phyloP scores from a whole-genome alignment of 768 basidiomycete species.

The Tulasnella sp. region DNA sequence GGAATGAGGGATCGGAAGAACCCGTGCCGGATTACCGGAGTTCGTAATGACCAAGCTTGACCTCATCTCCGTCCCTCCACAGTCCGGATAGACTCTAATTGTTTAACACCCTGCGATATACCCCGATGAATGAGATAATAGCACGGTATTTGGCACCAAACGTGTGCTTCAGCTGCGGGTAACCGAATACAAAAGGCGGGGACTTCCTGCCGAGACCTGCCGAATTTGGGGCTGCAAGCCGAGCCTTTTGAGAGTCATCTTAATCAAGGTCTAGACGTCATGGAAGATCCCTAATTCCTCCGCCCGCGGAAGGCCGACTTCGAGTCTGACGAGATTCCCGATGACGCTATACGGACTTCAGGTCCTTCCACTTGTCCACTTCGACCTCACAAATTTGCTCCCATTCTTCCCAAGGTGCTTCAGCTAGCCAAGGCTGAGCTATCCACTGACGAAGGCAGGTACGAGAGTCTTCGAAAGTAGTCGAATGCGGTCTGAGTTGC shows the following conservation, averaged over 20 bases:
- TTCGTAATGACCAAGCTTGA: not conserved
- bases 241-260: not conserved
- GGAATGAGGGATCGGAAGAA: not conserved
- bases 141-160: not conserved
- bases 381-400: conserved; percentile 70
- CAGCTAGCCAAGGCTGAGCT: conserved; percentile 54
- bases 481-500: conserved; percentile 48
- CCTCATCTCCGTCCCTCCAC: not conserved
- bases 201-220: not conserved
- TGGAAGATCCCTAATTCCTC: not conserved
- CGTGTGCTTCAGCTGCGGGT: not conserved
- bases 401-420: conserved; percentile 61
- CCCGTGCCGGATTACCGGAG: not conserved
- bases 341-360: not conserved
- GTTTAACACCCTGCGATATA: not conserved
- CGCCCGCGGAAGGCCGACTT: not conserved
- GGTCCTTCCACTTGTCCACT: conserved; percentile 52
- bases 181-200: not conserved
- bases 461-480: conserved; percentile 59
- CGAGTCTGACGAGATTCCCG: not conserved
- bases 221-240: not conserved
- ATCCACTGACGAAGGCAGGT: conserved; percentile 54
- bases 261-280: not conserved
- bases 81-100: not conserved
- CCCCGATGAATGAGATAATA: not conserved